phyloP scores from a whole-genome alignment of 2,329 filamentous ascomycete genomes.

The Fusarium sp. region DNA sequence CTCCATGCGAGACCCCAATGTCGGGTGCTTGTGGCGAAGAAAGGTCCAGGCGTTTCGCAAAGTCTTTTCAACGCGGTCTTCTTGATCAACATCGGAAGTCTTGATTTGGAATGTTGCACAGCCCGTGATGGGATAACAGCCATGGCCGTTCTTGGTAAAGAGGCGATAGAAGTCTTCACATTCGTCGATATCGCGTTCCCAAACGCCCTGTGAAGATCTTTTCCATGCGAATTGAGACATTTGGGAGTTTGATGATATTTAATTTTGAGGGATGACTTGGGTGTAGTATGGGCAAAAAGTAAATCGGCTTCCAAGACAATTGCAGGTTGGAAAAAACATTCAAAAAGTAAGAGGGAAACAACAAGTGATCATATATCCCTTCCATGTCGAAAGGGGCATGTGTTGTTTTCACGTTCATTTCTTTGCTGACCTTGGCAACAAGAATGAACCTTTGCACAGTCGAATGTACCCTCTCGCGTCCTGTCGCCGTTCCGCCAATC shows the following conservation, averaged over 20 bases:
- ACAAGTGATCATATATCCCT: not conserved
- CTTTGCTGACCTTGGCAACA: not conserved
- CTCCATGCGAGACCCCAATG: not conserved
- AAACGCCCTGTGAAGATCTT: not conserved
- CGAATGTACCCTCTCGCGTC: not conserved
- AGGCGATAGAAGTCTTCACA: conserved; percentile 3
- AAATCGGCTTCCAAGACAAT: no score
- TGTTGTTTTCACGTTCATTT: not conserved
- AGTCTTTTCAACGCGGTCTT: not conserved
- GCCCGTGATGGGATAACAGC: not conserved
- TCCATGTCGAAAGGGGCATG: no score
- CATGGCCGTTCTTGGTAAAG: not conserved
- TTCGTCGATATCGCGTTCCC: not conserved
- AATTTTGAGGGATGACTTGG: no score
- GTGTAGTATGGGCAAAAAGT: no score
- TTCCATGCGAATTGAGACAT: not conserved
- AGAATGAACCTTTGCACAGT: not conserved
- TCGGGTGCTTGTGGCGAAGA: not conserved
- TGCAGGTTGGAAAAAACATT: no score
- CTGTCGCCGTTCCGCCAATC: not conserved
- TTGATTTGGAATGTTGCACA: not conserved
- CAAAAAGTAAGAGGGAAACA: no score
- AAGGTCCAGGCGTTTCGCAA: not conserved
- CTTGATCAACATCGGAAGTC: not conserved
- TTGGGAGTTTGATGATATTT: no score